Evolutionary conservation across 345 rosid species (phyloP).

Genomic region (Draba incana): DNA sequence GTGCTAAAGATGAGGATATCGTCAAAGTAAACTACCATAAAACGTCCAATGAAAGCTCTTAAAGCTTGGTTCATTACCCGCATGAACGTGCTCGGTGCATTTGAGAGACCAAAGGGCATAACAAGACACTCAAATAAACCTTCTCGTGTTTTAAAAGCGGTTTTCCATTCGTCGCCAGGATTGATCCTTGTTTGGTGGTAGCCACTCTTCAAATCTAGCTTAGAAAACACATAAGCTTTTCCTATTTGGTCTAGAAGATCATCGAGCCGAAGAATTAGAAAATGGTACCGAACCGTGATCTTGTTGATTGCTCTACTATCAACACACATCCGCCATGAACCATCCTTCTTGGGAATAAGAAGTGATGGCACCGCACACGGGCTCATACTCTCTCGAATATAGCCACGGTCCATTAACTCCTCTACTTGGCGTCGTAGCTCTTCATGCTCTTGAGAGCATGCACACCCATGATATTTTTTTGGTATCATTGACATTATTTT

Average conservation of each 20-base stretch:
- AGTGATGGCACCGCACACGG: not conserved
- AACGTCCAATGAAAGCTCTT: not conserved
- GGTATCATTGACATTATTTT: too few species aligned
- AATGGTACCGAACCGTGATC: not conserved
- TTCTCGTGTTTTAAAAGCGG: not conserved
- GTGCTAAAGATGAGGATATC: not conserved
- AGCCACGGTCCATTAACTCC: too few species aligned
- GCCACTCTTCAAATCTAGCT: not conserved
- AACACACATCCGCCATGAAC: not conserved
- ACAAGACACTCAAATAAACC: not conserved
- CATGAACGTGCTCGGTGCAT: not conserved
- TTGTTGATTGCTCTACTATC: not conserved
- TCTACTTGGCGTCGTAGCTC: too few species aligned
- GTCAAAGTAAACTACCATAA: not conserved
- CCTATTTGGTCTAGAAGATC: not conserved
- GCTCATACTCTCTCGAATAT: too few species aligned
- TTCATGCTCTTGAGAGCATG: too few species aligned
- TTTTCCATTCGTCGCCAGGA: not conserved
- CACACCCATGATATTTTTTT: too few species aligned
- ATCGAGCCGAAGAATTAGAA: not conserved
- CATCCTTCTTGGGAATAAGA: not conserved
- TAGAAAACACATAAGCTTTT: not conserved
- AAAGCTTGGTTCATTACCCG: not conserved
- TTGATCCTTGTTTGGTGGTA: not conserved
- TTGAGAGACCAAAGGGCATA: not conserved